These are phyloP conservation scores for Podospora sp. DNA, from an alignment of 495 filamentous ascomycete genomes.

Conservation along the genomic window DNA sequence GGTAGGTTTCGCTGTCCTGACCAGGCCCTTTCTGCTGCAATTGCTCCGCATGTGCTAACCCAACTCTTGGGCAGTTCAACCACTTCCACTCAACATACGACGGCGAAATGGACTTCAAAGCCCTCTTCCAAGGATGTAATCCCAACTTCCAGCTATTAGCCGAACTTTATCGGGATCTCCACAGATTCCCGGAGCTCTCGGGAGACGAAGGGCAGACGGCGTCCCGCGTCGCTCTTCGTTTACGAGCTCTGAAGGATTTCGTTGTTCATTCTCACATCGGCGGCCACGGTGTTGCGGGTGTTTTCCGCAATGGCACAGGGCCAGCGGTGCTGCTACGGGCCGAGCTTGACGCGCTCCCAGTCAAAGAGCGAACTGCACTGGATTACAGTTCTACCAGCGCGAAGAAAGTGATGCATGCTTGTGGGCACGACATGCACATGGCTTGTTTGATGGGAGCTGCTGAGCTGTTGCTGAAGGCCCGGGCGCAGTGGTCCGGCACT, in stretches of 20 bases:
- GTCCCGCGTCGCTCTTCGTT: too few relatives aligned
- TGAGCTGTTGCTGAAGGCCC: constrained; percentile 44
- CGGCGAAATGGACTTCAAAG: too few relatives aligned
- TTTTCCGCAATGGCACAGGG: constrained; percentile 60
- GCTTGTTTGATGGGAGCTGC: constrained; percentile 55
- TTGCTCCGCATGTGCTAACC: too few relatives aligned
- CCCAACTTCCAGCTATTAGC: too few relatives aligned
- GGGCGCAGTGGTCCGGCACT: constrained; percentile 57
- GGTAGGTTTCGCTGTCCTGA: too few relatives aligned
- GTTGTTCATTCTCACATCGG: constrained; percentile 30
- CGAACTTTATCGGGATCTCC: background rate
- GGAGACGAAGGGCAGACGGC: background rate
- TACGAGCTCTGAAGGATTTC: background rate
- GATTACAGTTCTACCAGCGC: constrained; percentile 53
- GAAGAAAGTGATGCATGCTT: constrained; percentile 61
- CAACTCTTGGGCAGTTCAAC: too few relatives aligned
- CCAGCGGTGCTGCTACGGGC: constrained; percentile 58
- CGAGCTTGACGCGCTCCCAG: constrained; percentile 65
- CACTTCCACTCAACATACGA: too few relatives aligned
- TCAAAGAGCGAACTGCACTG: constrained; percentile 58
- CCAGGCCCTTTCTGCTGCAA: too few relatives aligned
- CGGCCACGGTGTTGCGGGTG: constrained; percentile 57
- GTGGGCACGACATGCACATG: constrained; percentile 68
- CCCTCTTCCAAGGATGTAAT: too few relatives aligned
- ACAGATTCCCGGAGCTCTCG: background rate